phyloP scores from a whole-genome alignment of 1,284 basidiomycete species.

The Malassezia yamatoensis region DNA sequence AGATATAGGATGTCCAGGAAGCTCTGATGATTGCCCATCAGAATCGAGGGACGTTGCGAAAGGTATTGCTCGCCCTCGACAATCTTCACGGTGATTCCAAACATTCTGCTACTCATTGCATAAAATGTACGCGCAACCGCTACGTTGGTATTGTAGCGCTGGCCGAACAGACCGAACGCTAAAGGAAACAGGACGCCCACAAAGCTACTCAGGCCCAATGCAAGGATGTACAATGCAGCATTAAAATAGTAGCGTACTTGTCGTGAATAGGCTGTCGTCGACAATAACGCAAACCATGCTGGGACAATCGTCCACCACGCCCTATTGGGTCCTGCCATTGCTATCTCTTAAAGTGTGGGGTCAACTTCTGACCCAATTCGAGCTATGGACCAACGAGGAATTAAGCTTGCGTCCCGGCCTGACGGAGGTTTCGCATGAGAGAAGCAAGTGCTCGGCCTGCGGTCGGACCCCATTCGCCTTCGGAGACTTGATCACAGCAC shows the following conservation, averaged over 20 bases:
- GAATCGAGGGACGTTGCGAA: conserved; percentile 58
- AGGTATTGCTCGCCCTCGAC: conserved; percentile 81
- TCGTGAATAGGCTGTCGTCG: conserved; percentile 14
- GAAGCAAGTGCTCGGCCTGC: conserved; percentile 14
- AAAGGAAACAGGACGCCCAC: conserved; percentile 67
- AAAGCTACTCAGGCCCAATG: conserved; percentile 63
- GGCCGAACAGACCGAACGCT: conserved; percentile 58
- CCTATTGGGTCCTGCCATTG: neutral
- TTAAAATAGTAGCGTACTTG: conserved; percentile 37
- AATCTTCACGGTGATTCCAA: conserved; percentile 61
- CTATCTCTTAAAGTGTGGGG: neutral
- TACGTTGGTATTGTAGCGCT: conserved; percentile 72
- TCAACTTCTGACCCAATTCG: neutral
- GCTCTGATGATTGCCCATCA: conserved; percentile 80
- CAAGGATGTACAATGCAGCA: conserved; percentile 59
- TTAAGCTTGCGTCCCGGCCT: neutral
- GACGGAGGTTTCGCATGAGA: conserved; percentile 15
- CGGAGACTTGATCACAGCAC: conserved; percentile 39
- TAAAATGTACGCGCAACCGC: conserved; percentile 80
- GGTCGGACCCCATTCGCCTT: conserved; percentile 23
- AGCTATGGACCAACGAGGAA: too few relatives aligned
- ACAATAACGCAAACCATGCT: neutral
- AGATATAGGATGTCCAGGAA: conserved; percentile 53
- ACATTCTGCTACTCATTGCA: conserved; percentile 56
- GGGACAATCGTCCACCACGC: neutral